These are phyloP conservation scores for Hygrocybe punicea DNA, from an alignment of 768 basidiomycete genomes.

Conservation along the genomic window DNA sequence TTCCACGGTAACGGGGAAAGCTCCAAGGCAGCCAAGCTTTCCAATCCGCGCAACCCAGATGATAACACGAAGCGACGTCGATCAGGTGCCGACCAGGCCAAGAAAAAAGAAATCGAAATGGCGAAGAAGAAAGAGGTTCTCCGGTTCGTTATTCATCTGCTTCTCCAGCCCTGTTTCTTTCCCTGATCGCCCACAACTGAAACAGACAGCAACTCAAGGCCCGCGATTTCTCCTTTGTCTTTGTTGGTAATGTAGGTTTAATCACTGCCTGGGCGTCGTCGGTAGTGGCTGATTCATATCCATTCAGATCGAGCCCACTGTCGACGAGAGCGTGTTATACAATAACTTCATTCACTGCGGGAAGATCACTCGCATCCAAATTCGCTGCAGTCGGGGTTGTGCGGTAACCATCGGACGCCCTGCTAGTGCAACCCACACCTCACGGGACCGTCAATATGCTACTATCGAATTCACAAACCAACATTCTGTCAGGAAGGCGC, in stretches of 20 bases:
- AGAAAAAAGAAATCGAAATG: conserved; percentile 24
- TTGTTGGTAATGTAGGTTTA: conserved; percentile 59
- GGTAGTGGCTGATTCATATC: not conserved
- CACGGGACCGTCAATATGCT: conserved; percentile 49
- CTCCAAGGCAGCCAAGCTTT: not conserved
- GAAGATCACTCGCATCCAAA: conserved; percentile 26
- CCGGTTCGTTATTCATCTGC: not conserved
- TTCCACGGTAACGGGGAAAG: not conserved
- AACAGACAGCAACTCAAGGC: not conserved
- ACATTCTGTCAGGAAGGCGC: conserved; percentile 39
- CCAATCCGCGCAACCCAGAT: not conserved
- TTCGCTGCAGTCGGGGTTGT: conserved; percentile 46
- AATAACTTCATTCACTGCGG: conserved; percentile 40
- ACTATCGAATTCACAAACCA: conserved; percentile 44
- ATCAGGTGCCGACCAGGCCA: conserved; percentile 3
- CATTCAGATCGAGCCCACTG: conserved; percentile 34
- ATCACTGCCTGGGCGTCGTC: not conserved
- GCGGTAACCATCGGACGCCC: conserved; percentile 27
- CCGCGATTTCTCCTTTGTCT: conserved; percentile 35
- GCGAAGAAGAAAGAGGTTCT: conserved; percentile 21
- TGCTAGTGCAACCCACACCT: conserved; percentile 16
- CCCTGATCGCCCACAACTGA: not conserved
- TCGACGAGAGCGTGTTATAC: conserved; percentile 33
- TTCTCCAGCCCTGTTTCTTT: too few species aligned
- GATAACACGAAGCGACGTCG: conserved; percentile 2